Percentiles rank a stretch among this genome's conserved stretches.
These are phyloP conservation scores for Epichloe typhina DNA, from an alignment of 2,329 filamentous ascomycete genomes.

Conservation along the genomic window DNA sequence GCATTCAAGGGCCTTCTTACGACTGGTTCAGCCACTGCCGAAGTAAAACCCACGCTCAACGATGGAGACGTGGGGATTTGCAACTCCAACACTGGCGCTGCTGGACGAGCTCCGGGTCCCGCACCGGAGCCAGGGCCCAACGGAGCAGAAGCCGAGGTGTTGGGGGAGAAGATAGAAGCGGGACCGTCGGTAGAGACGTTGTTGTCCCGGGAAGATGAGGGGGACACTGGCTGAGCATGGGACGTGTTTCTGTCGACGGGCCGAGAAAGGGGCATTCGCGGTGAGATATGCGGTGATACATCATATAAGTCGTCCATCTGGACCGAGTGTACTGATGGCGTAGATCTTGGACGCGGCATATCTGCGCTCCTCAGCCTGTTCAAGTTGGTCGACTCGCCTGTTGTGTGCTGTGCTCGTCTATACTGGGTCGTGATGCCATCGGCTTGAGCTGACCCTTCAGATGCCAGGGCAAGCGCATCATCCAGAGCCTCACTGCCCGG, in stretches of 20 bases:
- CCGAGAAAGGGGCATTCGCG: constrained; percentile 10
- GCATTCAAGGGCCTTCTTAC: constrained; percentile 20
- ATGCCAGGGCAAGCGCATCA: background rate
- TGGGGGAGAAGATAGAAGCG: background rate
- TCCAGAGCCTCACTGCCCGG: background rate
- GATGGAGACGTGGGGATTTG: constrained; percentile 15
- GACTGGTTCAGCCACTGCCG: constrained; percentile 9
- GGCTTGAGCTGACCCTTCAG: constrained; percentile 1
- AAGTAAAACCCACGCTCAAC: constrained; percentile 1
- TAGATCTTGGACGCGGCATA: constrained; percentile 18
- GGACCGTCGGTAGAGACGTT: background rate
- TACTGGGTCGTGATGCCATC: constrained; percentile 6
- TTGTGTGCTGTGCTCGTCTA: constrained; percentile 17
- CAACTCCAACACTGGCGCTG: constrained; percentile 12
- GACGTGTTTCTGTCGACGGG: background rate
- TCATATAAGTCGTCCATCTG: constrained; percentile 29
- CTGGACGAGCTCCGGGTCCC: constrained; percentile 1
- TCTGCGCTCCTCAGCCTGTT: constrained; percentile 15
- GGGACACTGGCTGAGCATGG: constrained; percentile 3
- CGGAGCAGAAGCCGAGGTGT: background rate
- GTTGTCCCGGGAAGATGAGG: constrained; percentile 8
- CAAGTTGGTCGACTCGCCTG: constrained; percentile 22
- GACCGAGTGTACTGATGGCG: constrained; percentile 12
- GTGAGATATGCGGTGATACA: constrained; percentile 32
- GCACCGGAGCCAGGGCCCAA: background rate